Evolutionary conservation across 768 basidiomycete species (phyloP), one percentile per base, ranked within the genome.

Genomic region (Tricholoma furcatifolium): DNA sequence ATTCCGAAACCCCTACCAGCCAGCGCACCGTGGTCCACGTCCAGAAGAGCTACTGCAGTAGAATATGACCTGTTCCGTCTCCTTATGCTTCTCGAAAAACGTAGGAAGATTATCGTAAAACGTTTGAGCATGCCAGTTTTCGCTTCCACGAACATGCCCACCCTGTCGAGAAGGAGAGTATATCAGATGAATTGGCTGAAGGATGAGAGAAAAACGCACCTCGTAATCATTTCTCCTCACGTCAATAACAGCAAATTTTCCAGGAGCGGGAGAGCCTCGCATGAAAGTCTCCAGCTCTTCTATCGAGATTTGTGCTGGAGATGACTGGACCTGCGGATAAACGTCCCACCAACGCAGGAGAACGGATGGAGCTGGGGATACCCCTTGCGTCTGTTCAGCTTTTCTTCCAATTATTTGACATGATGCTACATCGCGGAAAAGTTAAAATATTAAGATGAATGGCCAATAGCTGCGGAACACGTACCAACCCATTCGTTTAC

Each of bases 321-420:
- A 60, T 2, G 77, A 71, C 35, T 62, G 59, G 32, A 68, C 64
- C 5, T 57, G 40, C 0, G 83, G 82, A 58, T 78, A 82, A 0
- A 79, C 81, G 49, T 82, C 76, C 80, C 78, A 81, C 78, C 78
- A 83, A 2, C 67, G 67, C 14, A 66, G 62, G 30, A 83, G 69
- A n/a, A 63, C 60, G 2, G 64, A 27, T 27, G 27, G 3, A 27
- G 27, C 20, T n/a, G 21, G 54, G 44, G 35, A 30, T 43, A n/a
- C 27, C 5, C 55, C 53, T 7, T 32, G 49, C 1, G 55, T 55
- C 3, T 51, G 46, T n/a, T 14, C 27, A 2, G 64, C 53, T 54
- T 82, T 82, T n/a, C 59, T 45, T 3, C 77, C 78, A 32, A 73
- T 75, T 18, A 83, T 74, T 44, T 75, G 73, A 63, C 71, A 82